Percentiles rank a stretch among this genome's conserved stretches.
Conservation (phyloP, 2,329 filamentous ascomycete genomes). For the Neobulgaria alba region DNA sequence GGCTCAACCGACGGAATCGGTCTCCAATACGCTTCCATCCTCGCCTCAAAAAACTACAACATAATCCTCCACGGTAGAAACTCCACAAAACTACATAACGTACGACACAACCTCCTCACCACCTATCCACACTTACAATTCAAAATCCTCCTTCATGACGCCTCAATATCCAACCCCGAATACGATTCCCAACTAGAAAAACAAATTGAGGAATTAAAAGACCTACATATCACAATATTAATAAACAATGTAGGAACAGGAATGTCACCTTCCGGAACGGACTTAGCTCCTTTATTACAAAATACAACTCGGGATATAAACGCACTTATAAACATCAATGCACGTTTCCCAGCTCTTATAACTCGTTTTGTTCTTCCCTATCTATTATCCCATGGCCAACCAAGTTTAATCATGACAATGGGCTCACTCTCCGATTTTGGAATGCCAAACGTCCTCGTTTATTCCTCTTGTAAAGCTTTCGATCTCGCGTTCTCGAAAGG, state of each 20-base stretch:
- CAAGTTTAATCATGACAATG: constrained; percentile 42
- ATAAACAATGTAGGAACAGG: constrained; percentile 46
- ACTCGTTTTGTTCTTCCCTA: constrained; percentile 38
- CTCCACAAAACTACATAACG: constrained; percentile 35
- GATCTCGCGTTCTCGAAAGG: constrained; percentile 29
- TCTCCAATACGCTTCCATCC: constrained; percentile 39
- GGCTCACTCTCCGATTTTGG: constrained; percentile 38
- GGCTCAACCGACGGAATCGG: constrained; percentile 49
- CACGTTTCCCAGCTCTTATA: constrained; percentile 41
- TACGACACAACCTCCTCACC: constrained; percentile 33
- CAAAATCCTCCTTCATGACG: constrained; percentile 37
- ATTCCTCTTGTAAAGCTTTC: constrained; percentile 38
- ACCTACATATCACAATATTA: constrained; percentile 38
- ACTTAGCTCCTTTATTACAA: not conserved
- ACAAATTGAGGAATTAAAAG: constrained; percentile 28
- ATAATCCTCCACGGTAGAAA: constrained; percentile 51
- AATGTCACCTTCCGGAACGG: not conserved
- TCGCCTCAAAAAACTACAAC: constrained; percentile 45
- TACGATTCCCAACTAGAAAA: constrained; percentile 20
- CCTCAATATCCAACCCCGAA: constrained; percentile 24
- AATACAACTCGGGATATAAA: constrained; percentile 28
- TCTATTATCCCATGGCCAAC: constrained; percentile 31
- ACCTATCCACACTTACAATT: constrained; percentile 34
- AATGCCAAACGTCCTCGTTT: constrained; percentile 38
- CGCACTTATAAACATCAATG: constrained; percentile 38